A percentile compares a stretch with the other conserved stretches of the same genome.
Conservation (phyloP, 768 basidiomycete genomes). For the Trametes meyenii region DNA sequence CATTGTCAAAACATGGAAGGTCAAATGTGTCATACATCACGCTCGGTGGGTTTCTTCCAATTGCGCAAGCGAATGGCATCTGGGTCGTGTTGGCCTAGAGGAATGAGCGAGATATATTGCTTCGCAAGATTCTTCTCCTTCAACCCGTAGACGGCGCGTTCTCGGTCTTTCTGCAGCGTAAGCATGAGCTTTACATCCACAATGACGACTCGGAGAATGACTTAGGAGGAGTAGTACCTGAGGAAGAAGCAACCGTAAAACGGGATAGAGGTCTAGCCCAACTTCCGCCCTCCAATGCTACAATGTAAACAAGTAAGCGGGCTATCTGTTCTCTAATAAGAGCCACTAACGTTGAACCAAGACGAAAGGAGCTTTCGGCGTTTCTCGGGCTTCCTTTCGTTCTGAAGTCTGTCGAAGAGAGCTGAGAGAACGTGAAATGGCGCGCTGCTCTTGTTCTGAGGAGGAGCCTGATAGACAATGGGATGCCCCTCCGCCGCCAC, state of each 20-base stretch:
- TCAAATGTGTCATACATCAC: slow-evolving; percentile 49
- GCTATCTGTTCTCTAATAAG: too few species aligned
- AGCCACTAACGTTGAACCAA: slow-evolving; percentile 76
- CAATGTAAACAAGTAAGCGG: not conserved
- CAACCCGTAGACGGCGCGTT: slow-evolving; percentile 88
- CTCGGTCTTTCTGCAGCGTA: slow-evolving; percentile 79
- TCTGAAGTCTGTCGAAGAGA: slow-evolving; percentile 76
- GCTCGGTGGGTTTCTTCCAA: slow-evolving; percentile 85
- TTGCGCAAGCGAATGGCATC: slow-evolving; percentile 83
- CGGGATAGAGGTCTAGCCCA: slow-evolving; percentile 87
- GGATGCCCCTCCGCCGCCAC: slow-evolving; percentile 27
- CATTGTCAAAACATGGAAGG: not conserved
- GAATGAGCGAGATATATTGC: slow-evolving; percentile 87
- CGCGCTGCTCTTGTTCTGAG: slow-evolving; percentile 66
- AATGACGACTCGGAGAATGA: not conserved
- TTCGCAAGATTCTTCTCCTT: slow-evolving; percentile 96
- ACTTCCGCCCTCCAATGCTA: slow-evolving; percentile 87
- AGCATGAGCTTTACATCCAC: slow-evolving; percentile 1
- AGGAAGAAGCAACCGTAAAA: slow-evolving; percentile 86
- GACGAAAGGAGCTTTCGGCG: slow-evolving; percentile 66
- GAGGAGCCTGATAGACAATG: slow-evolving; percentile 52
- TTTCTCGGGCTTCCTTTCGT: slow-evolving; percentile 74
- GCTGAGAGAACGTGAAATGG: slow-evolving; percentile 69
- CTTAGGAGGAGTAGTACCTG: slow-evolving; percentile 48
- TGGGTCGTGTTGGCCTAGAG: slow-evolving; percentile 75